phyloP scores from a whole-genome alignment of 2,329 filamentous ascomycete species.

The Colletotrichum kahawae region DNA sequence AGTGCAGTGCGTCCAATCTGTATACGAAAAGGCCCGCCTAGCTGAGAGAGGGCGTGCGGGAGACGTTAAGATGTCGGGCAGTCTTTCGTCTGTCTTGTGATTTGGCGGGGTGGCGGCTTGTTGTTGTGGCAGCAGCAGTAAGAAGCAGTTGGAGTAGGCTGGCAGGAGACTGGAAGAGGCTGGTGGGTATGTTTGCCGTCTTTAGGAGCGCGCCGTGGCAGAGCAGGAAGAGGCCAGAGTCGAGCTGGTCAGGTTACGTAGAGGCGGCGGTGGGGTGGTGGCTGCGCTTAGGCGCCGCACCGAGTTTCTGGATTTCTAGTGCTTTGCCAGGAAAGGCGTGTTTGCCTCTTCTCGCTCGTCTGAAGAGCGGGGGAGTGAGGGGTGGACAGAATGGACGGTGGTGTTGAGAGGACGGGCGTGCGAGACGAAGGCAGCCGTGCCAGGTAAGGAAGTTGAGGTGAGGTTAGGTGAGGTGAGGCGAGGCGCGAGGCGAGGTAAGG shows the following conservation, averaged over 20 bases:
- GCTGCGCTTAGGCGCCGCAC: slow-evolving; percentile 21
- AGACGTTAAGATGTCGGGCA: neutral
- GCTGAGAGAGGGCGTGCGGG: neutral
- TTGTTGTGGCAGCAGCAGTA: slow-evolving; percentile 4
- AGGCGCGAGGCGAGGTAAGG: neutral
- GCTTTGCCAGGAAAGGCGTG: neutral
- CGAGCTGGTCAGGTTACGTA: slow-evolving; percentile 6
- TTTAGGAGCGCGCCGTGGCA: slow-evolving; percentile 20
- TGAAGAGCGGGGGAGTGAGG: slow-evolving; percentile 8
- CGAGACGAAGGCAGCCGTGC: neutral
- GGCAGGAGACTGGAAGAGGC: slow-evolving; percentile 12
- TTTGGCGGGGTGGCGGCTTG: slow-evolving; percentile 17
- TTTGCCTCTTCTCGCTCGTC: slow-evolving; percentile 4
- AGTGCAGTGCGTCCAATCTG: neutral
- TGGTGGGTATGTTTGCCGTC: slow-evolving; percentile 17
- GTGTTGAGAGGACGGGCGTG: neutral
- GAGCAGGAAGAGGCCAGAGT: slow-evolving; percentile 6
- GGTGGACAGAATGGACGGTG: neutral
- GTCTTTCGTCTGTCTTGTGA: slow-evolving; percentile 18
- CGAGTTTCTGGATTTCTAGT: slow-evolving; percentile 19
- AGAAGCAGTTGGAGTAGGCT: neutral
- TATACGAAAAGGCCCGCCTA: neutral
- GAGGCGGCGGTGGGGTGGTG: slow-evolving; percentile 20
- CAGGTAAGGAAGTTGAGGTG: slow-evolving; percentile 9
- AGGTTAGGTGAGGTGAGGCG: neutral